Evolutionary conservation across 2,329 filamentous ascomycete genomes (phyloP).

Genomic region (Didymella keratinophila): DNA sequence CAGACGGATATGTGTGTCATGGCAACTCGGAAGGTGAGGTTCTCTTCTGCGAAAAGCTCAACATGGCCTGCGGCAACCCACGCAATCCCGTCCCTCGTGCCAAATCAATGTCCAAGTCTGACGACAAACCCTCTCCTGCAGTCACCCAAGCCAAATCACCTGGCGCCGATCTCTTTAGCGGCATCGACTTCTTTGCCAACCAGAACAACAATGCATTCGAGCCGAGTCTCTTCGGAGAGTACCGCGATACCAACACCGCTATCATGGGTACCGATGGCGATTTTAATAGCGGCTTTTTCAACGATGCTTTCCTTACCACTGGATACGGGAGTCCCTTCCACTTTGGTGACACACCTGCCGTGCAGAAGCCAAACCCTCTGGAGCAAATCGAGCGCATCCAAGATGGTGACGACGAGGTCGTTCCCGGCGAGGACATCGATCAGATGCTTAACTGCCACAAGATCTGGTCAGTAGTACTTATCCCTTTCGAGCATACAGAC

Average conservation of each 20-base stretch:
- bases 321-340: constrained; percentile 87
- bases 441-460: constrained; percentile 84
- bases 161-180: constrained; percentile 50
- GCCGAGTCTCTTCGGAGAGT: constrained; percentile 88
- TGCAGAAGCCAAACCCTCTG: constrained; percentile 70
- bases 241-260: constrained; percentile 87
- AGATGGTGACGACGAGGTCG: constrained; percentile 72
- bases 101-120: constrained; percentile 51
- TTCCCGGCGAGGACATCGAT: constrained; percentile 66
- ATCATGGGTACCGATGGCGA: constrained; percentile 69
- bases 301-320: constrained; percentile 77
- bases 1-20: constrained; percentile 56
- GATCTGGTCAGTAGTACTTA: constrained; percentile 77
- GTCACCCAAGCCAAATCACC: constrained; percentile 45
- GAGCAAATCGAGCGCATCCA: constrained; percentile 79
- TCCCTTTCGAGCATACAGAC: neutral
- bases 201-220: constrained; percentile 90
- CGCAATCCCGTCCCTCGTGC: constrained; percentile 62
- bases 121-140: constrained; percentile 50
- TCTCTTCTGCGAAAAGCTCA: constrained; percentile 64
- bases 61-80: constrained; percentile 63
- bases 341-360: constrained; percentile 58
- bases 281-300: constrained; percentile 73
- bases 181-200: constrained; percentile 77
- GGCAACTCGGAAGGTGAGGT: constrained; percentile 60